Conservation (phyloP, 139 green algal genomes). For the Chlorella sp. region DNA sequence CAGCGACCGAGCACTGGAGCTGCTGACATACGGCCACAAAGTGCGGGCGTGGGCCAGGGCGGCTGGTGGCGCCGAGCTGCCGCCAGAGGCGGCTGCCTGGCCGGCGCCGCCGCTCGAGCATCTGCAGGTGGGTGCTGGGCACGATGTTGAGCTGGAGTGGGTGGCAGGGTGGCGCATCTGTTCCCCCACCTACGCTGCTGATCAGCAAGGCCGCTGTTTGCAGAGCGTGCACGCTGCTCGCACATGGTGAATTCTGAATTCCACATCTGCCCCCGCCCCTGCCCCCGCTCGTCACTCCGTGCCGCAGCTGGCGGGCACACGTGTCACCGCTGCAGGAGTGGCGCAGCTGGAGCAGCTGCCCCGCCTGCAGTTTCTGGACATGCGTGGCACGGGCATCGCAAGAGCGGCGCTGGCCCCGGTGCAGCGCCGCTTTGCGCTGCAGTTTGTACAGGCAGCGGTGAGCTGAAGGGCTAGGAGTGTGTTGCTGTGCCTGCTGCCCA, state of each 20-base stretch:
- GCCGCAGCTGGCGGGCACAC: not conserved
- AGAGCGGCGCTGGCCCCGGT: not conserved
- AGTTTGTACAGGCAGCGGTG: conserved; percentile 18
- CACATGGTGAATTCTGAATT: not conserved
- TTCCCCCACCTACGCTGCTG: too few relatives aligned
- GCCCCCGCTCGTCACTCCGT: not conserved
- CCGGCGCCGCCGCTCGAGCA: conserved; percentile 7
- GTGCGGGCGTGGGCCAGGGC: not conserved
- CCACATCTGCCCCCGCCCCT: not conserved
- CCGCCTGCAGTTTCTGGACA: not conserved
- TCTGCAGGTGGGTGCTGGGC: conserved; percentile 15
- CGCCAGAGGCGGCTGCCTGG: conserved; percentile 16
- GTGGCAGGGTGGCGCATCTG: not conserved
- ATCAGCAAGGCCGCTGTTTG: not conserved
- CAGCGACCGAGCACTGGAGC: not conserved
- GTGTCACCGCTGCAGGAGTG: not conserved
- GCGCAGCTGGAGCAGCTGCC: not conserved
- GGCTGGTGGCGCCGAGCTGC: not conserved
- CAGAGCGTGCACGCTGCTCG: too few relatives aligned
- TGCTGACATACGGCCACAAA: conserved; percentile 10
- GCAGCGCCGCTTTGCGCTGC: conserved; percentile 19
- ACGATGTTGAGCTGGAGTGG: not conserved
- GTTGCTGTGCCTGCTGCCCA: not conserved
- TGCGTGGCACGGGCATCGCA: not conserved
- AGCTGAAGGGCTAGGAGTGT: not conserved